Evolutionary conservation across 495 filamentous ascomycete species (phyloP).

Genomic region (Amphirosellinia nigrospora): DNA sequence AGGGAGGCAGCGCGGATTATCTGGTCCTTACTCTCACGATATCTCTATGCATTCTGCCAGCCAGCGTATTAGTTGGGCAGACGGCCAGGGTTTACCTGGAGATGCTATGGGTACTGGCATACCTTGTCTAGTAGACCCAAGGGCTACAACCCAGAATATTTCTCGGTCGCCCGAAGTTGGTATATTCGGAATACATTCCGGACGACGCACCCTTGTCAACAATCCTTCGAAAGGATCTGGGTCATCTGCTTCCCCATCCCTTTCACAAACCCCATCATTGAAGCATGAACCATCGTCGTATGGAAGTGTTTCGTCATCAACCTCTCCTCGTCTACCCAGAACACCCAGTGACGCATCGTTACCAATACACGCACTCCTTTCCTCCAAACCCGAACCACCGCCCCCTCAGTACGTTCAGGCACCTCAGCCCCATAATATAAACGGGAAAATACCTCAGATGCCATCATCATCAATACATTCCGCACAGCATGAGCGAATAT

Average conservation of each 20-base stretch:
- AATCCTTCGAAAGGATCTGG: conserved; percentile 29
- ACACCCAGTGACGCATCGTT: conserved; percentile 51
- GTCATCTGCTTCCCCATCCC: conserved; percentile 34
- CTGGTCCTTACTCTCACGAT: conserved; percentile 38
- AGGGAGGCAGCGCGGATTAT: conserved; percentile 33
- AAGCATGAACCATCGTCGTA: conserved; percentile 51
- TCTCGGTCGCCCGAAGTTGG: conserved; percentile 37
- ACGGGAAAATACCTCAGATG: conserved; percentile 21
- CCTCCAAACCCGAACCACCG: conserved; percentile 41
- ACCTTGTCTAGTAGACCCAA: conserved; percentile 39
- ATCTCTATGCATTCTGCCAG: conserved; percentile 24
- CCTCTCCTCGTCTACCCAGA: conserved; percentile 40
- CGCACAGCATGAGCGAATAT: conserved; percentile 31
- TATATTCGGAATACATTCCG: conserved; percentile 24
- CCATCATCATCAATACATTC: conserved; percentile 30
- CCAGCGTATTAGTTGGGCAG: conserved; percentile 31
- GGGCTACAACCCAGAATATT: conserved; percentile 27
- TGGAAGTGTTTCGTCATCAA: conserved; percentile 43
- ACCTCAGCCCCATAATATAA: background rate
- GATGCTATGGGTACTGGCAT: conserved; percentile 21
- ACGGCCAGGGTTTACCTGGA: conserved; percentile 28
- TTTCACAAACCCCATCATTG: conserved; percentile 39
- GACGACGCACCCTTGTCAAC: conserved; percentile 13
- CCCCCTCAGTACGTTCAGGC: conserved; percentile 14
- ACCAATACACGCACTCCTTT: conserved; percentile 54